Conservation (phyloP, 768 basidiomycete genomes). For the Daedaleopsis nitida region DNA sequence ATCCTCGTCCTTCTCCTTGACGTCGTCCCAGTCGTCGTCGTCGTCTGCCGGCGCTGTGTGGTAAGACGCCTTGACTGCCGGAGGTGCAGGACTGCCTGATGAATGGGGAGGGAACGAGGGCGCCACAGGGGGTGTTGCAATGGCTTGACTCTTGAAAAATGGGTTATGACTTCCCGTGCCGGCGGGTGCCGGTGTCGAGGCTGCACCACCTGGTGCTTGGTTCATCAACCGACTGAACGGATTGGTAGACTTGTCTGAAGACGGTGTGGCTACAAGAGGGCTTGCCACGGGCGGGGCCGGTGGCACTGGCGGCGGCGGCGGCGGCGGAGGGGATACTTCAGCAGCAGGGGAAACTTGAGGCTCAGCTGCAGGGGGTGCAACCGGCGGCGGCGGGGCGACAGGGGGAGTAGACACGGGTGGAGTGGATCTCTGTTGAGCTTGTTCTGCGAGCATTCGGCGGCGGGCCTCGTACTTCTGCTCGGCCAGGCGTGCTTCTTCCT, state of each 20-base stretch:
- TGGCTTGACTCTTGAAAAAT: slow-evolving; percentile 60
- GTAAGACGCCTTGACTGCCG: slow-evolving; percentile 56
- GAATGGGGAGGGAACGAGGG: slow-evolving; percentile 39
- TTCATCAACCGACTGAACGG: slow-evolving; percentile 76
- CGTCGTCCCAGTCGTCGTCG: slow-evolving; percentile 87
- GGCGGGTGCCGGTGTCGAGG: slow-evolving; percentile 36
- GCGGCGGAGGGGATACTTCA: slow-evolving; percentile 35
- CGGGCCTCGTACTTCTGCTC: slow-evolving; percentile 44
- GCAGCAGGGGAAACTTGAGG: slow-evolving; percentile 19
- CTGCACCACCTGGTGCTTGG: slow-evolving; percentile 41
- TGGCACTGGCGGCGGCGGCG: slow-evolving; percentile 42
- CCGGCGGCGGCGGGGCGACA: slow-evolving; percentile 44
- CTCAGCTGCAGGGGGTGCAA: slow-evolving; percentile 34
- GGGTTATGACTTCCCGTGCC: slow-evolving; percentile 68
- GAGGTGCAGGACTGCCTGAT: slow-evolving; percentile 55
- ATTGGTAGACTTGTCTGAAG: slow-evolving; percentile 60
- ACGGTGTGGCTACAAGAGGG: slow-evolving; percentile 28
- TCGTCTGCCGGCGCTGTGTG: slow-evolving; percentile 58
- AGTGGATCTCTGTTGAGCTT: slow-evolving; percentile 29
- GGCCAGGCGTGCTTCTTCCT: slow-evolving; percentile 53
- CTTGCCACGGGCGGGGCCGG: slow-evolving; percentile 32
- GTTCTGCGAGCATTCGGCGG: slow-evolving; percentile 24
- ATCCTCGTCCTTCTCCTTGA: slow-evolving; percentile 68
- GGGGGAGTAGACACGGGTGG: slow-evolving; percentile 43
- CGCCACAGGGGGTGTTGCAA: slow-evolving; percentile 38